These are phyloP conservation scores for Jamesozyma spencerorum DNA, from an alignment of 805 yeast species.

Conservation along the genomic window DNA sequence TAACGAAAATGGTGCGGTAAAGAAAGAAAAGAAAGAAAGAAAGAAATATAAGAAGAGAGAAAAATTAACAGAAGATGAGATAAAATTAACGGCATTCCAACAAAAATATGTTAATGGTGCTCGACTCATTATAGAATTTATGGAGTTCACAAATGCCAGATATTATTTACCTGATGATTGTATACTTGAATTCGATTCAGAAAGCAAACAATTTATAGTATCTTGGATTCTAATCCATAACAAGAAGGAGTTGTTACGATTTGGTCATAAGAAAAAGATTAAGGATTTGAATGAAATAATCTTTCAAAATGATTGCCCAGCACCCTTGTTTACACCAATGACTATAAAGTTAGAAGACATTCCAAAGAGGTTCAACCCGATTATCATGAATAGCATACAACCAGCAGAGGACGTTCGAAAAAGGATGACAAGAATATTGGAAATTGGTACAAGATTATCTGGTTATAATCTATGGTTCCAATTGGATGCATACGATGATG, in stretches of 20 bases:
- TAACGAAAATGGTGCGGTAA: not conserved
- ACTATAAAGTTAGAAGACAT: slow-evolving; percentile 59
- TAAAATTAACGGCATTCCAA: slow-evolving; percentile 61
- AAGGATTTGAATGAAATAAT: slow-evolving; percentile 13
- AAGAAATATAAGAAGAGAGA: slow-evolving; percentile 1
- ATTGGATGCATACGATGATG: slow-evolving; percentile 67
- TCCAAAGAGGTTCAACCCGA: slow-evolving; percentile 55
- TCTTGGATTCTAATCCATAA: slow-evolving; percentile 31
- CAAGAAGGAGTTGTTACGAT: slow-evolving; percentile 20
- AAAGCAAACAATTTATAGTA: slow-evolving; percentile 21
- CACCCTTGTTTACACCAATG: slow-evolving; percentile 44
- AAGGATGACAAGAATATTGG: slow-evolving; percentile 53
- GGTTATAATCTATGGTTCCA: slow-evolving; percentile 74
- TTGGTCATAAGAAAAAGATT: slow-evolving; percentile 14
- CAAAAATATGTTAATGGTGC: slow-evolving; percentile 61
- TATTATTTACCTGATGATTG: slow-evolving; percentile 70
- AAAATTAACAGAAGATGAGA: slow-evolving; percentile 34
- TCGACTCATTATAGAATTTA: slow-evolving; percentile 74
- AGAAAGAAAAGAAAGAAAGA: not conserved
- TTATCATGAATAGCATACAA: slow-evolving; percentile 57
- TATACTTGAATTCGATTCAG: slow-evolving; percentile 45
- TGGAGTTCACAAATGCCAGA: slow-evolving; percentile 68
- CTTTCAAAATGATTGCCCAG: slow-evolving; percentile 31
- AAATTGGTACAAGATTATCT: slow-evolving; percentile 50
- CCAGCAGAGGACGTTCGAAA: slow-evolving; percentile 46